Base-by-base conservation (phyloP, 345 rosid genomes). In the Gossypium turneri region DNA sequence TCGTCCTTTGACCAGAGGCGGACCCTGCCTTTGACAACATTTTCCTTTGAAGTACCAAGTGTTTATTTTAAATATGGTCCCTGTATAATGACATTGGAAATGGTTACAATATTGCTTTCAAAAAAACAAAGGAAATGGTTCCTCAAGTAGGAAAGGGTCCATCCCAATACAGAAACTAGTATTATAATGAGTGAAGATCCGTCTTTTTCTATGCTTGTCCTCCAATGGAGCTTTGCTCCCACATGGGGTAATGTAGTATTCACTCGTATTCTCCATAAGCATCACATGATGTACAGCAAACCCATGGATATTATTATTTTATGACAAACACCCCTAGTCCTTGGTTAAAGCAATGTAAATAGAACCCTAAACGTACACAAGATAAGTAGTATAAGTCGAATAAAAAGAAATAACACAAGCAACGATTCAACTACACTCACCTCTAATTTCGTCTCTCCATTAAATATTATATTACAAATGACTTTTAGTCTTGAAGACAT, bases 251-350 rank as follows among this genome's bases (percentile, higher is more conserved):
- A 22, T 68, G 85, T 74, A 81, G 62, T 75, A 79, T 70, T 81
- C 83, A 83, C 88, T 81, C 80, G 19, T 76, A 24, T n/a, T 74
- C 65, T 80, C 77, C 34, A 24, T 25, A 60, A 11, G 58, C 68
- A 66, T 71, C 86, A 80, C 86, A 78, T 83, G 85, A 76, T 24
- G 69, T 58, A 72, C 85, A 80, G 81, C 81, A 67, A 57, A 48
- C 45, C 59, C 61, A 2, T 57, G 17, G 5, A 70, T 34, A 44
- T 44, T 20, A 44, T 57, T 73, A 55, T 63, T 64, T 15, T 19
- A 19, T 34, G 7, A 34, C 41, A 1, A 34, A 34, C 41, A 34
- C 41, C 41, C 41, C 41, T 34, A 34, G 7, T 34, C 41, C 41
- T 5, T 34, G 7, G 41, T 34, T 34, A 34, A 34, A 5, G 41